A percentile compares a stretch with the other conserved stretches of the same genome.
Evolutionary conservation across 371 early-diverging fungal species (phyloP).

Genomic region (Funneliformis caledonium): DNA sequence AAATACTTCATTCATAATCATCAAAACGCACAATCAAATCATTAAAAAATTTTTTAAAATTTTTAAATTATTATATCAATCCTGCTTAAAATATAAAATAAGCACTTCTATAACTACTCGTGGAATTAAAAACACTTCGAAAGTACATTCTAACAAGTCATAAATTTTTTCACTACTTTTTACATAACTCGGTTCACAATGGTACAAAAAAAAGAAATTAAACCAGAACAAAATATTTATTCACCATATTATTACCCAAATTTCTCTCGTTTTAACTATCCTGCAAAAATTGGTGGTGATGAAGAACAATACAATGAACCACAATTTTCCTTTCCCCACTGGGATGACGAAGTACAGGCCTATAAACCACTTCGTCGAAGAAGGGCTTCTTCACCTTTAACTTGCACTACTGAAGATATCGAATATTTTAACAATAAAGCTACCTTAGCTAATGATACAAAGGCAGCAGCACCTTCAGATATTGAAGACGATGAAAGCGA

Average conservation of each 20-base stretch:
- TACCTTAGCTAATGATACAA: neutral
- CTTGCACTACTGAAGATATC: neutral
- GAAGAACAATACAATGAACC: slow-evolving; percentile 25
- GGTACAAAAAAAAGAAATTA: neutral
- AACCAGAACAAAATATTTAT: slow-evolving; percentile 23
- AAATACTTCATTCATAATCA: too few species aligned
- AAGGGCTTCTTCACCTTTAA: neutral
- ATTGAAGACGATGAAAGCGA: neutral
- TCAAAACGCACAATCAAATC: too few species aligned
- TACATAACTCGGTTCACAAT: neutral
- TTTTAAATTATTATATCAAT: too few species aligned
- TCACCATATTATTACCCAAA: slow-evolving; percentile 36
- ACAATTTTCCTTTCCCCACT: slow-evolving; percentile 12
- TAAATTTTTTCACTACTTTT: too few species aligned
- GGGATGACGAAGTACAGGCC: slow-evolving; percentile 20
- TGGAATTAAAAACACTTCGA: too few species aligned
- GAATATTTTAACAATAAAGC: slow-evolving; percentile 20
- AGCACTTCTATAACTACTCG: too few species aligned
- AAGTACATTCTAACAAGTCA: too few species aligned
- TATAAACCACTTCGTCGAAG: neutral
- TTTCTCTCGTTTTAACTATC: slow-evolving; percentile 19
- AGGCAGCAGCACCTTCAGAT: neutral
- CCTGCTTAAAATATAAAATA: too few species aligned
- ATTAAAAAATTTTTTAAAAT: too few species aligned
- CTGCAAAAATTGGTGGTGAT: slow-evolving; percentile 25